phyloP scores from a whole-genome alignment of 2,329 filamentous ascomycete species.

The Peltaster fructicola region DNA sequence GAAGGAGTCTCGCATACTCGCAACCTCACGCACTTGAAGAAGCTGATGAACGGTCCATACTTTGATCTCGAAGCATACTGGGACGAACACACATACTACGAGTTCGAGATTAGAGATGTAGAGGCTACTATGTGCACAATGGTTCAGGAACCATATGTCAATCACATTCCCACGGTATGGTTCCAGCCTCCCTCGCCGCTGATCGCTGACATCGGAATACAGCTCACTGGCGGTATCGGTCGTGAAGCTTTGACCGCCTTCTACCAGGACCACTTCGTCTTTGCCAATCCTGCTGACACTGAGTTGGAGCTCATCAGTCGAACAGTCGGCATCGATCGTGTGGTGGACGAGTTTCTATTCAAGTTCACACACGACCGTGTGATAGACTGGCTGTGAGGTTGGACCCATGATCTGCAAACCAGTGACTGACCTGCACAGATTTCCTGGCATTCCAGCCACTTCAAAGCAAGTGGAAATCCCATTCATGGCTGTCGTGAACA shows the following conservation, averaged over 20 bases:
- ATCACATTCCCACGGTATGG: slow-evolving; percentile 53
- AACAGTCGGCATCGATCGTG: slow-evolving; percentile 52
- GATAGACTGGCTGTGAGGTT: slow-evolving; percentile 51
- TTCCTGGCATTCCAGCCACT: slow-evolving; percentile 43
- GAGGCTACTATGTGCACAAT: slow-evolving; percentile 65
- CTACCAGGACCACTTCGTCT: slow-evolving; percentile 59
- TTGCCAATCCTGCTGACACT: slow-evolving; percentile 51
- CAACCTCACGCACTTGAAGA: slow-evolving; percentile 47
- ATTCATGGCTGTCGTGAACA: slow-evolving; percentile 46
- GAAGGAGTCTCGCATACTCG: slow-evolving; percentile 50
- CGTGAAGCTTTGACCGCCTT: slow-evolving; percentile 45
- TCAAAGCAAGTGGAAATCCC: slow-evolving; percentile 38
- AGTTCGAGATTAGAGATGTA: slow-evolving; percentile 52
- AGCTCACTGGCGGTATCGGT: slow-evolving; percentile 49
- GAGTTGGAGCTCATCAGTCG: slow-evolving; percentile 51
- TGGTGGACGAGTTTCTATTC: slow-evolving; percentile 55
- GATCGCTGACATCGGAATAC: neutral
- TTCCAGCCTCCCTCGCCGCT: slow-evolving; percentile 1
- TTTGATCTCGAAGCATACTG: slow-evolving; percentile 64
- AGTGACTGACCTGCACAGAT: slow-evolving; percentile 17
- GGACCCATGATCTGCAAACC: neutral
- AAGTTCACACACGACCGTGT: slow-evolving; percentile 43
- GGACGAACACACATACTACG: slow-evolving; percentile 58
- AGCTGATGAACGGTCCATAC: slow-evolving; percentile 41
- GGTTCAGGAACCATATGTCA: slow-evolving; percentile 64